phyloP scores from a whole-genome alignment of 805 yeast genomes.

The Kluyveromyces aestuarii region DNA sequence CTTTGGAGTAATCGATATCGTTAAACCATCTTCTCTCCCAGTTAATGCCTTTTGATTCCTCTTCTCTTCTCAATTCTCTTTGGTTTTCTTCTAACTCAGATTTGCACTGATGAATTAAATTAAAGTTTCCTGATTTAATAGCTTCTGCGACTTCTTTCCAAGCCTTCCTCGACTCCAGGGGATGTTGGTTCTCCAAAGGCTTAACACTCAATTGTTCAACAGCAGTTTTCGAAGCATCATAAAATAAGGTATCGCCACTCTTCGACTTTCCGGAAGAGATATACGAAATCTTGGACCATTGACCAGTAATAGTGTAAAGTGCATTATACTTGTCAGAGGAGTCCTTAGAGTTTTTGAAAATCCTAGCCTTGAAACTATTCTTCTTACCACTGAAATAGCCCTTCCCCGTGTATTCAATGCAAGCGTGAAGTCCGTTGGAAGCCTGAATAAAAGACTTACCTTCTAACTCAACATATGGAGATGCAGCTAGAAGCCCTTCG shows the following conservation, averaged over 20 bases:
- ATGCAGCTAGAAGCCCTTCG: conserved; percentile 83
- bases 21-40: conserved; percentile 88
- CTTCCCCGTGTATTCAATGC: conserved; percentile 78
- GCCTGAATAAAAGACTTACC: conserved; percentile 80
- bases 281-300: conserved; percentile 78
- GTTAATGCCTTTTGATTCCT: conserved; percentile 46
- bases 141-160: conserved; percentile 90
- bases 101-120: conserved; percentile 66
- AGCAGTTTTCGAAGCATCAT: conserved; percentile 45
- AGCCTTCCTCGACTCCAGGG: conserved; percentile 77
- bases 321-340: conserved; percentile 52
- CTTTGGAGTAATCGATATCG: conserved; percentile 33
- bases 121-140: conserved; percentile 64
- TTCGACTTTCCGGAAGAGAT: conserved; percentile 46
- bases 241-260: conserved; percentile 44
- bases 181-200: conserved; percentile 73
- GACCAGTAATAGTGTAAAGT: conserved; percentile 74
- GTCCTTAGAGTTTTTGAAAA: conserved; percentile 46
- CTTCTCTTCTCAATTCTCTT: conserved; percentile 71
- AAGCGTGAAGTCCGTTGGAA: conserved; percentile 64
- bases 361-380: conserved; percentile 81
- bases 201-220: conserved; percentile 61
- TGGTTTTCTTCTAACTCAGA: conserved; percentile 74
- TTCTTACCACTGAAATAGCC: conserved; percentile 95
- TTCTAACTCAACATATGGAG: conserved; percentile 92